Evolutionary conservation across 495 filamentous ascomycete species (phyloP), one percentile per base, ranked within the genome.

Genomic region (Mycothermus thermophilus): DNA sequence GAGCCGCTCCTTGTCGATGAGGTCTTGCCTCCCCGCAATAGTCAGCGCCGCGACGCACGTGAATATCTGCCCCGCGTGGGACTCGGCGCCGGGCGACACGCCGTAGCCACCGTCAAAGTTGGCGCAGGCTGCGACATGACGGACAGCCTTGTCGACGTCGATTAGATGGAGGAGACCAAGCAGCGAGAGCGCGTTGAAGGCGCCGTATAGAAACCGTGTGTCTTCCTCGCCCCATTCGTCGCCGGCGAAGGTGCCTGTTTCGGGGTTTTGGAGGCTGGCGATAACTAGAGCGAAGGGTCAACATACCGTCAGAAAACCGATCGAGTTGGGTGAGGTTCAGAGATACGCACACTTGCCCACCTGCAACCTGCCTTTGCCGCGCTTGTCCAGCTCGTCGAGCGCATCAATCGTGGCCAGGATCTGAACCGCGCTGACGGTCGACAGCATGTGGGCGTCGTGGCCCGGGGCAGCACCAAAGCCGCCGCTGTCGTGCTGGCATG

Each of bases 151-250:
- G 29, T 75, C 52, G 2, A 93, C 66, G 47, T 96, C 75, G 40
- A 93, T 69, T 4, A 82, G 49, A 29, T 76, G 49, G 9, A 92
- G 51, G 11, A 81, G 66, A 2, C 69, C 69, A 8, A 97, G 63
- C 2, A 97, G 69, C 0, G 84, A 93, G 19, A 97, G 65, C 5
- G 82, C 80, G 56, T 84, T 88, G 35, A 96, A 63, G 4, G 85
- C 82, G 23, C 79, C 78, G 51, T 88, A 95, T 3, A 96, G 66
- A 53, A 97, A 97, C 9, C 90, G 75, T 5, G 92, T 96, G 58
- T 97, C 90, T 34, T 73, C 73, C 60, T 97, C 90, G 7, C 92
- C 90, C 86, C 86, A 97, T 55, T 93, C 77, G 44, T 96, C 92
- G 26, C 90, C 90, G 42, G 76, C 75, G 52, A 97, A 95, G 1